phyloP scores from a whole-genome alignment of 805 yeast species.

The Candida ortonii region DNA sequence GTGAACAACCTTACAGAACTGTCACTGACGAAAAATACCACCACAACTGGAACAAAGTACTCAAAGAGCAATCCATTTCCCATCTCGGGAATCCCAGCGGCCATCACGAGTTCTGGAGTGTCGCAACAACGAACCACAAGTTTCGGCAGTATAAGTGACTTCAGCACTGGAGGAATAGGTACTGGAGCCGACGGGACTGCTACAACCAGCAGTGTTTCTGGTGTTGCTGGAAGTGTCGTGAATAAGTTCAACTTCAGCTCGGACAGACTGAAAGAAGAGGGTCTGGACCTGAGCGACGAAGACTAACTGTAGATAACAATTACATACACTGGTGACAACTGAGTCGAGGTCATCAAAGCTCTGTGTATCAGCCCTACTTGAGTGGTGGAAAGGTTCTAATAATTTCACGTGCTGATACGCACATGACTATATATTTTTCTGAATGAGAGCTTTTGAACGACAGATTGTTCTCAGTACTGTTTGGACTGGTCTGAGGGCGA shows the following conservation, averaged over 20 bases:
- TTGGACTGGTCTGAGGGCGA: no score
- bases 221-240: no score
- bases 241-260: slow-evolving; percentile 17
- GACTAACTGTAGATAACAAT: background rate
- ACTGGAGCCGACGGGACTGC: background rate
- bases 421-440: no score
- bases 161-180: slow-evolving; percentile 3
- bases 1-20: slow-evolving; percentile 3
- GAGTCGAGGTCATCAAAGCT: no score
- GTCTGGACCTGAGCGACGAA: slow-evolving; percentile 26
- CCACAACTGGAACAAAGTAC: slow-evolving; percentile 8
- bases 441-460: no score
- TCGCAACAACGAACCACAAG: slow-evolving; percentile 9
- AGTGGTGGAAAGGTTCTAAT: no score
- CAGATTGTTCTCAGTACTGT: no score
- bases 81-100: no score
- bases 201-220: no score
- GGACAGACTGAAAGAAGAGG: slow-evolving; percentile 24
- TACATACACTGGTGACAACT: no score
- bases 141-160: slow-evolving; percentile 7
- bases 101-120: background rate
- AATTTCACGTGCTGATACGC: no score
- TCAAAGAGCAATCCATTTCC: slow-evolving; percentile 23
- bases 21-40: slow-evolving; percentile 2
- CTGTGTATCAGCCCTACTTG: no score